phyloP scores from a whole-genome alignment of 768 basidiomycete genomes.

The Trametes meyenii region DNA sequence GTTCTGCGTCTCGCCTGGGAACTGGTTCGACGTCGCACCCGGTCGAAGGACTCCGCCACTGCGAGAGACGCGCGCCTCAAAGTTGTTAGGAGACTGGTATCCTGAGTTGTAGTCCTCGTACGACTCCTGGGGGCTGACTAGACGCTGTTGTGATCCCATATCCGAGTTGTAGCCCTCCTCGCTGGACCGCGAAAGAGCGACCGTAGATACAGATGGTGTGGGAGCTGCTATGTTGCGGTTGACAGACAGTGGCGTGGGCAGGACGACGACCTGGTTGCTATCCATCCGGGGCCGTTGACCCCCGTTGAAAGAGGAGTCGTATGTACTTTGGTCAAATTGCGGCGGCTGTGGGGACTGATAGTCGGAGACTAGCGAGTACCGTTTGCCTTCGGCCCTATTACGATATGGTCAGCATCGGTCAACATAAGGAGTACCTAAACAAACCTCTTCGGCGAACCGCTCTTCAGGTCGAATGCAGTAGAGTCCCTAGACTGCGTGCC shows the following conservation, averaged over 20 bases:
- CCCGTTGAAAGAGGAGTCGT: slow-evolving; percentile 52
- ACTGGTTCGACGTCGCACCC: slow-evolving; percentile 39
- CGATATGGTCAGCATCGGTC: slow-evolving; percentile 4
- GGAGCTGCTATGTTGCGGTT: slow-evolving; percentile 47
- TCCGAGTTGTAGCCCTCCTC: slow-evolving; percentile 44
- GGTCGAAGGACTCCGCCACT: slow-evolving; percentile 45
- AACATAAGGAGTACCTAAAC: slow-evolving; percentile 32
- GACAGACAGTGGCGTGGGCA: slow-evolving; percentile 73
- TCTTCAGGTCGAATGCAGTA: slow-evolving; percentile 57
- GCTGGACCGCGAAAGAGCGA: slow-evolving; percentile 47
- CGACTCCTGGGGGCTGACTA: slow-evolving; percentile 39
- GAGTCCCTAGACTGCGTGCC: slow-evolving; percentile 85
- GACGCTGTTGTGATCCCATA: slow-evolving; percentile 47
- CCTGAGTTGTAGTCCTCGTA: slow-evolving; percentile 26
- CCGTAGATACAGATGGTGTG: slow-evolving; percentile 44
- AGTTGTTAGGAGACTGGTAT: slow-evolving; percentile 25
- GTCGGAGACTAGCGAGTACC: slow-evolving; percentile 77
- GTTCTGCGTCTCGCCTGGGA: slow-evolving; percentile 53
- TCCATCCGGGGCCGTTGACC: slow-evolving; percentile 64
- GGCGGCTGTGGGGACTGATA: slow-evolving; percentile 65
- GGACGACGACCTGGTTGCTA: slow-evolving; percentile 69
- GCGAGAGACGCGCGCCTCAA: slow-evolving; percentile 47
- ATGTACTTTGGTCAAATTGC: slow-evolving; percentile 58
- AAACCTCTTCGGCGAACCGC: slow-evolving; percentile 57
- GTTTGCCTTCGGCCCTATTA: slow-evolving; percentile 41